phyloP scores from a whole-genome alignment of 2,329 filamentous ascomycete genomes.

The Fusarium sp. region DNA sequence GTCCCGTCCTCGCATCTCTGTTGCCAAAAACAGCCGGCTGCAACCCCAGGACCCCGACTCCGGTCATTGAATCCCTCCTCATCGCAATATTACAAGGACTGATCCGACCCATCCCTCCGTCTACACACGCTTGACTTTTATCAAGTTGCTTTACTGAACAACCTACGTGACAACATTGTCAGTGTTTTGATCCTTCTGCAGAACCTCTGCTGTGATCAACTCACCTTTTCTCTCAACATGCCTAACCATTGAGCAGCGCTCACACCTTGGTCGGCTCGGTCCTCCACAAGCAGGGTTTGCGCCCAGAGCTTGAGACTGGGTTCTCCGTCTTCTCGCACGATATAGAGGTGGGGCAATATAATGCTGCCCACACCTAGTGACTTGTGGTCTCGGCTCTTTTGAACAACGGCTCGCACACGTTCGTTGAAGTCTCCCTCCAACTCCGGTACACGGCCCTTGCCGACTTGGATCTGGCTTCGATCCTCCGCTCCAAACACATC shows the following conservation, averaged over 20 bases:
- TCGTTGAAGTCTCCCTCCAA: constrained; percentile 98
- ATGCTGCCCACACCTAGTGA: constrained; percentile 92
- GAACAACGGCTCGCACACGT: constrained; percentile 86
- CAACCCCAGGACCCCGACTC: constrained; percentile 43
- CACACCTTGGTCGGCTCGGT: constrained; percentile 92
- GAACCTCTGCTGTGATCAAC: constrained; percentile 27
- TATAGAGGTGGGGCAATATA: constrained; percentile 89
- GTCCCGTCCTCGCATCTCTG: constrained; percentile 32
- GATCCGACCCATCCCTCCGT: constrained; percentile 33
- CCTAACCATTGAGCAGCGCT: constrained; percentile 96
- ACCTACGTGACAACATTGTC: constrained; percentile 46
- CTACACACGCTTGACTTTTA: constrained; percentile 33
- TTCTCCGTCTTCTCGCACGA: constrained; percentile 95
- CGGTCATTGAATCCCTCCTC: constrained; percentile 40
- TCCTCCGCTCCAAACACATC: constrained; percentile 94
- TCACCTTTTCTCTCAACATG: constrained; percentile 91
- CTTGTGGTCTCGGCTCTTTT: constrained; percentile 91
- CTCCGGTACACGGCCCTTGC: constrained; percentile 88
- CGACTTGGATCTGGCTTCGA: constrained; percentile 85
- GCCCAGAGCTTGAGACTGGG: constrained; percentile 96
- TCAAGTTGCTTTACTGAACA: constrained; percentile 50
- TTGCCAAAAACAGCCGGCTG: constrained; percentile 37
- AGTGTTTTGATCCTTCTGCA: constrained; percentile 17
- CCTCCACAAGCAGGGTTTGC: constrained; percentile 94
- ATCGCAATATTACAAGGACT: constrained; percentile 43